phyloP scores from a whole-genome alignment of 768 basidiomycete species.

The Phaeolepiota aurea region DNA sequence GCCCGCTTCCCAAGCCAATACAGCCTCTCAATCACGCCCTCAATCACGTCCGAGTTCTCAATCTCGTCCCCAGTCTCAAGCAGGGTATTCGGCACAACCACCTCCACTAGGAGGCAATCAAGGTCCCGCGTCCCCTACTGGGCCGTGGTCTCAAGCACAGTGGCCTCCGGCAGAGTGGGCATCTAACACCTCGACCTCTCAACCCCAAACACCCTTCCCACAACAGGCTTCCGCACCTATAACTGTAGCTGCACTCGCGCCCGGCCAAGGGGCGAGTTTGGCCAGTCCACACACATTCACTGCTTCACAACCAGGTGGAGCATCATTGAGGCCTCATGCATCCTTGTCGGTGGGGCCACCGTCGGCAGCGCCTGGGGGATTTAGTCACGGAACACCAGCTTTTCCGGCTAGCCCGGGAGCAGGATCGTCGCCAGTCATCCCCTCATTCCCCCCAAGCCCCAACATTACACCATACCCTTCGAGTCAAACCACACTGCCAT shows the following conservation, averaged over 20 bases:
- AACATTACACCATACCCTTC: not conserved
- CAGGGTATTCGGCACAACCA: not conserved
- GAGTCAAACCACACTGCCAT: not conserved
- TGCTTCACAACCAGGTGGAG: constrained; percentile 9
- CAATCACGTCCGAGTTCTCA: constrained; percentile 5
- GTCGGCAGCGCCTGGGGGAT: not conserved
- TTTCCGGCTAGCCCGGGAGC: not conserved
- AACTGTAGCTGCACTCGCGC: constrained; percentile 6
- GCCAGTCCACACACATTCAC: constrained; percentile 22
- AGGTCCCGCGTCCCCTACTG: constrained; percentile 9
- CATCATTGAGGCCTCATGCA: constrained; percentile 17
- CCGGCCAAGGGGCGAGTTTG: constrained; percentile 21
- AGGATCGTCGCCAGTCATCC: not conserved
- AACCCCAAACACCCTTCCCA: constrained; percentile 7
- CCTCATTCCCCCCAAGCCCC: not conserved
- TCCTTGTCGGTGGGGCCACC: constrained; percentile 2
- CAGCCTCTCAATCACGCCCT: constrained; percentile 5
- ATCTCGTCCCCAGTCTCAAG: constrained; percentile 1
- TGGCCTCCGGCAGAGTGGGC: constrained; percentile 41
- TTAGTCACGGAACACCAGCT: not conserved
- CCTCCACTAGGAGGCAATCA: not conserved
- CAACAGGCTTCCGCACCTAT: constrained; percentile 8
- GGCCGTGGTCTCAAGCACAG: constrained; percentile 18
- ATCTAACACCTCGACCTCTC: constrained; percentile 9
- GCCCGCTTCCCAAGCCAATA: not conserved